Evolutionary conservation across 176 grass and related monocot genomes (phyloP), one percentile per base, ranked within the genome.

Genomic region (Oryza punctata): DNA sequence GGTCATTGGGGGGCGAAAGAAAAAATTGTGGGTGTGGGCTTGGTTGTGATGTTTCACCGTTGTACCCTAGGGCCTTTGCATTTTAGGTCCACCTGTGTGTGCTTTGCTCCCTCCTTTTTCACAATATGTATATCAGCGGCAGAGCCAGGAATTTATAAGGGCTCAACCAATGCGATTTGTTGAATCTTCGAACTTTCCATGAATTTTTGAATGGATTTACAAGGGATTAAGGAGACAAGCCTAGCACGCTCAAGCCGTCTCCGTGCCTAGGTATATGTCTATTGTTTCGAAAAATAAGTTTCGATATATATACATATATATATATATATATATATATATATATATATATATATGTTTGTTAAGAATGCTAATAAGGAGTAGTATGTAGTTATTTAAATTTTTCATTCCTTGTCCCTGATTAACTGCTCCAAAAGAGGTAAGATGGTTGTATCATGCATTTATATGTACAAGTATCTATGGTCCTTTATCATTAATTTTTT

Each of bases 1-100:
- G 40, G 40, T 63, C 54, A 64, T 33, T 38, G 37, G 52, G 80
- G 52, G 54, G 54, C 68, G 64, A 73, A 65, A 73, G 6, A 73
- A 82, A 65, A 47, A 11, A 33, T 63, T 61, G n/a, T 60, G 67
- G 5, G 15, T 61, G 15, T 61, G 12, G n/a, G 67, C 27, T 57
- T 61, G 30, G 50, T 70, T 43, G 60, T 63, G 35, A 44, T 63
- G 33, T 61, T 72, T 72, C 66, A 29, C 50, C 35, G 24, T 63
- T 72, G 49, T 71, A 32, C 46, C 54, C 23, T 29, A 60, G 13
- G 12, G 12, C 2, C 14, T 70, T 19, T 69, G 25, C 78, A 27
- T 70, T 70, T 23, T 63, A 72, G 24, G 25, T 10, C 52, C 52
- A 63, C 10, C 52, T 43, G 15, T 46, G 14, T 32, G 13, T 24